Evolutionary conservation across 176 grass and related monocot species (phyloP), one percentile per base, ranked within the genome.

Genomic region (Avena sativa): DNA sequence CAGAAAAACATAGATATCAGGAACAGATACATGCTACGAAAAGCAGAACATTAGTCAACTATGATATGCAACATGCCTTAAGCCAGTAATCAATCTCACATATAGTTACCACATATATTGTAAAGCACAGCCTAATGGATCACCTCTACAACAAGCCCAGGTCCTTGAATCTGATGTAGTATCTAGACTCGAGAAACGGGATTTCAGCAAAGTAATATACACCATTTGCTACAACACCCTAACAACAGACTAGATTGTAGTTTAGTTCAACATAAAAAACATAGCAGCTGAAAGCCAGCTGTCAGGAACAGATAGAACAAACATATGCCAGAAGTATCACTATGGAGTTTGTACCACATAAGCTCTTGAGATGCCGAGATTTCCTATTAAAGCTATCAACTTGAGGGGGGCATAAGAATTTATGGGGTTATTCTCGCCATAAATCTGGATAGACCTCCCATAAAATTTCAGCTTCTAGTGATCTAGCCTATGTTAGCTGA

Each of bases 181-280:
- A 79, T 36, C 47, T 48, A 51, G 56, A 72, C 44, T 72, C 63
- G 15, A 53, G 57, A 84, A 47, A 65, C 20, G 36, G 32, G 55
- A 86, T 79, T 63, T 83, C 79, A 79, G 30, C 48, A 85, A 89
- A 75, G 69, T 60, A 60, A 79, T 36, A 79, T 36, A 44, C 26
- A 25, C 5, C 44, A 46, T 87, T 32, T 8, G 16, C 4, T 49
- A 36, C 56, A 67, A 84, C 2, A 64, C 3, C 21, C 3, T 30
- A 34, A 61, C 79, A 86, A 46, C 4, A 0, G 47, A 79, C n/a
- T 1, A 4, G 56, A 25, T 55, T 71, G 53, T 17, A 50, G 12
- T 26, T 34, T 48, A 72, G 20, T 56, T 57, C 10, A 58, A n/a
- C 71, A 8, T 38, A 26, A 64, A 82, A n/a, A 20, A 20, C 36